Evolutionary conservation across 2,329 filamentous ascomycete species (phyloP).

Genomic region (Paracoccidioides brasiliensis): DNA sequence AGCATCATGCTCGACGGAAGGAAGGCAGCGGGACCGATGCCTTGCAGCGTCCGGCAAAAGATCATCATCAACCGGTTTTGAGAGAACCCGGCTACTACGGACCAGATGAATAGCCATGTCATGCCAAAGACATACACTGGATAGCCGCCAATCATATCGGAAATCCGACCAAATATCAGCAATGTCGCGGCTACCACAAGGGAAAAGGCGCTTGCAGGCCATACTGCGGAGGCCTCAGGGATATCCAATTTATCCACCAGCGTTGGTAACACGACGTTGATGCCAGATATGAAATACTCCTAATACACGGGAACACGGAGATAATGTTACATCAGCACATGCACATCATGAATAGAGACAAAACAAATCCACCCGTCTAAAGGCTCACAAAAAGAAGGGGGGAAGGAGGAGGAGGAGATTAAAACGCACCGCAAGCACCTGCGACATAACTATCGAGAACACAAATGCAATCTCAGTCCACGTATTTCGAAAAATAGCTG

Average conservation of each 20-base stretch:
- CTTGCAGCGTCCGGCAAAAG: conserved; percentile 59
- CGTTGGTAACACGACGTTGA: conserved; percentile 54
- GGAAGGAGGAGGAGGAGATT: neutral
- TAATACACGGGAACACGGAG: conserved; percentile 15
- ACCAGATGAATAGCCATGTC: conserved; percentile 54
- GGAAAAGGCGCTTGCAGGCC: conserved; percentile 41
- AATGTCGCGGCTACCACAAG: conserved; percentile 37
- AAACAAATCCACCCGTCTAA: too few relatives aligned
- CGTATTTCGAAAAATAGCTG: conserved; percentile 40
- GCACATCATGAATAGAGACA: neutral
- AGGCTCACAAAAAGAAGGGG: neutral
- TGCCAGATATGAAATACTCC: conserved; percentile 69
- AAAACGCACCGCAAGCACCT: conserved; percentile 44
- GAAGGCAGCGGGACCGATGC: conserved; percentile 59
- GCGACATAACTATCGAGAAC: conserved; percentile 48
- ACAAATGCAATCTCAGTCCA: conserved; percentile 51
- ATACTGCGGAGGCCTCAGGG: conserved; percentile 47
- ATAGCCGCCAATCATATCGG: conserved; percentile 51
- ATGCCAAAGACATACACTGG: conserved; percentile 51
- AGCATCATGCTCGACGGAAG: conserved; percentile 56
- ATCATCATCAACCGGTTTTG: conserved; percentile 57
- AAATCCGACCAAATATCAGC: conserved; percentile 42
- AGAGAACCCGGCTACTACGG: conserved; percentile 57
- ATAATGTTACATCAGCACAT: neutral
- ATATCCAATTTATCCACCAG: conserved; percentile 51